These are phyloP conservation scores for Tagetes erecta DNA, from an alignment of 129 eudicot species.

Conservation along the genomic window DNA sequence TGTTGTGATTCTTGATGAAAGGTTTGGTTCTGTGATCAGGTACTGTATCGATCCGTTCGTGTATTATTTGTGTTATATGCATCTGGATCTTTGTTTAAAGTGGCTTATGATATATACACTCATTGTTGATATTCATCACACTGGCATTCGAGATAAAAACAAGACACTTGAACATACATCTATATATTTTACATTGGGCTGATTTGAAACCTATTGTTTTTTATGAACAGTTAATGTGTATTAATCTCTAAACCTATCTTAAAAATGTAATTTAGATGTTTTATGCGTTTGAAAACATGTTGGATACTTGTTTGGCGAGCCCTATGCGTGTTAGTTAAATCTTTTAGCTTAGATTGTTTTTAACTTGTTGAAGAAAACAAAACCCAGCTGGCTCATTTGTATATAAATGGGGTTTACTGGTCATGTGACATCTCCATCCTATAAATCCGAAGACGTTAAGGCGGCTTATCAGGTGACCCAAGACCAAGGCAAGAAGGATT, in stretches of 20 bases:
- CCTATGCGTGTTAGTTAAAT: no score
- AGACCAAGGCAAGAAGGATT: no score
- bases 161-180: conserved; percentile 14
- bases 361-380: no score
- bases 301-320: no score
- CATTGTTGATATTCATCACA: conserved; percentile 20
- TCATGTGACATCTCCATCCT: no score
- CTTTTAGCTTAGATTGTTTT: no score
- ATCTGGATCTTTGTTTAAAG: conserved; percentile 17
- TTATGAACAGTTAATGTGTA: not conserved
- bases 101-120: conserved; percentile 12
- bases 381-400: no score
- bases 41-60: conserved; percentile 12
- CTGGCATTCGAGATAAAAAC: conserved; percentile 11
- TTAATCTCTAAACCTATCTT: not conserved
- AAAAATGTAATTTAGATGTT: not conserved
- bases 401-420: no score
- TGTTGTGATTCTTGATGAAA: conserved; percentile 40
- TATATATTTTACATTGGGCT: not conserved
- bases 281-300: not conserved
- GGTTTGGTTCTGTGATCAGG: conserved; percentile 10
- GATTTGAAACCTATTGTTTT: not conserved
- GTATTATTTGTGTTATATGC: conserved; percentile 35
- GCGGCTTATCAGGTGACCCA: no score
- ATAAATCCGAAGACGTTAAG: no score